phyloP scores from a whole-genome alignment of 306 rosid species.

The Vigna radiata region DNA sequence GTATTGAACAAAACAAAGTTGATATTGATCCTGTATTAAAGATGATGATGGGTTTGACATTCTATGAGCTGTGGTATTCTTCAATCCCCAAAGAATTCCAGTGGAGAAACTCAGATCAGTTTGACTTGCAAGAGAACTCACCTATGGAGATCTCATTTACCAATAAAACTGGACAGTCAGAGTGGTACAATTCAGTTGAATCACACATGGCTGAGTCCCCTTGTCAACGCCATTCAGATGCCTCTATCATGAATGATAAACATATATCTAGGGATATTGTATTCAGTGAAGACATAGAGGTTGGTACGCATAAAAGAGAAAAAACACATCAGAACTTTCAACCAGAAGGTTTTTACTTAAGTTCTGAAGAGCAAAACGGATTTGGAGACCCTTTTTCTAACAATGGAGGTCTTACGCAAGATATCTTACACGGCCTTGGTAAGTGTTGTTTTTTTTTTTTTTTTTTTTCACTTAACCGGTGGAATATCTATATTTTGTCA shows the following conservation, averaged over 20 bases:
- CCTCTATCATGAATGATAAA: constrained; percentile 67
- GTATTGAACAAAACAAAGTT: constrained; percentile 66
- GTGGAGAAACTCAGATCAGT: constrained; percentile 59
- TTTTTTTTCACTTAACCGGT: constrained; percentile 21
- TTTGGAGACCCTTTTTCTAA: constrained; percentile 42
- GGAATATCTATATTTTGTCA: constrained; percentile 33
- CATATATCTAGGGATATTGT: constrained; percentile 40
- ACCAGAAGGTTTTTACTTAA: constrained; percentile 55
- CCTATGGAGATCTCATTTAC: constrained; percentile 41
- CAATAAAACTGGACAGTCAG: constrained; percentile 47
- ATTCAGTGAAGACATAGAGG: constrained; percentile 39
- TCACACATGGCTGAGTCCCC: constrained; percentile 53
- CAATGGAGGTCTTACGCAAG: constrained; percentile 45
- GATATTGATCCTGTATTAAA: constrained; percentile 59
- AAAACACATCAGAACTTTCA: constrained; percentile 46
- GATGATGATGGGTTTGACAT: constrained; percentile 72
- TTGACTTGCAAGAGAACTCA: constrained; percentile 48
- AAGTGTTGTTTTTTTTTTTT: constrained; percentile 46
- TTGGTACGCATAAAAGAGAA: constrained; percentile 51
- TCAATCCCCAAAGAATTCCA: constrained; percentile 66
- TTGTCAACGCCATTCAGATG: constrained; percentile 52
- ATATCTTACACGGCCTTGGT: constrained; percentile 64
- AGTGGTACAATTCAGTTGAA: constrained; percentile 51
- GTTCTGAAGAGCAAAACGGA: constrained; percentile 59
- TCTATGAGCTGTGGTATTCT: constrained; percentile 72